Conservation (phyloP, 2,329 filamentous ascomycete species). For the Tolypocladium ovalisporum region DNA sequence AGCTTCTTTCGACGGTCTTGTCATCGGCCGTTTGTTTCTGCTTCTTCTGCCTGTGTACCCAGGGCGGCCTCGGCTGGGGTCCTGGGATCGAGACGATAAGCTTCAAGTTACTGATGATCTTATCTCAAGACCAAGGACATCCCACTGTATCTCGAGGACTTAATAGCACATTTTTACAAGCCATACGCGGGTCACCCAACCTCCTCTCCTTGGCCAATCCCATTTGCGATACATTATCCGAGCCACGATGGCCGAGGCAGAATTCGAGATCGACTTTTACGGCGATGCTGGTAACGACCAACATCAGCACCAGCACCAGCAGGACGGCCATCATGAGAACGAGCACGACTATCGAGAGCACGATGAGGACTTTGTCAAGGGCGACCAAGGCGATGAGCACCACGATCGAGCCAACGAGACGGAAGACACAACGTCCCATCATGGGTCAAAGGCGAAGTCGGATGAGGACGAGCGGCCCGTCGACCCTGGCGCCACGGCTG, state of each 20-base stretch:
- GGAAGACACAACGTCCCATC: slow-evolving; percentile 13
- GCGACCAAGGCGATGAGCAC: slow-evolving; percentile 17
- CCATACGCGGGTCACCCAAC: neutral
- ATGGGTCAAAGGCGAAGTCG: slow-evolving; percentile 51
- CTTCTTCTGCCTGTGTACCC: slow-evolving; percentile 8
- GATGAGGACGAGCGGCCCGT: slow-evolving; percentile 47
- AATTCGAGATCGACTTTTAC: slow-evolving; percentile 65
- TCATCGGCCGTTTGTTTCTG: neutral
- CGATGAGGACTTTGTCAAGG: slow-evolving; percentile 26
- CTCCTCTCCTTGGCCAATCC: slow-evolving; percentile 4
- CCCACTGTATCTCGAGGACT: slow-evolving; percentile 5
- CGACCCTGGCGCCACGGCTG: slow-evolving; percentile 51
- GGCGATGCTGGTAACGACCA: slow-evolving; percentile 44
- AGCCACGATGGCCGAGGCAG: slow-evolving; percentile 53
- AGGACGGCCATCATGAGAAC: slow-evolving; percentile 23
- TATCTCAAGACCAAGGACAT: slow-evolving; percentile 2
- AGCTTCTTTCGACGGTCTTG: slow-evolving; percentile 13
- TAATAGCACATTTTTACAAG: slow-evolving; percentile 5
- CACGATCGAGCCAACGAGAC: slow-evolving; percentile 9
- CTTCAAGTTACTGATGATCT: slow-evolving; percentile 5
- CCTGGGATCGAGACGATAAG: slow-evolving; percentile 8
- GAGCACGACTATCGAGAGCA: slow-evolving; percentile 23
- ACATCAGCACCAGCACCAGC: slow-evolving; percentile 18
- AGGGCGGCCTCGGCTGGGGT: neutral
- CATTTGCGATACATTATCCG: slow-evolving; percentile 2